Evolutionary conservation across 495 filamentous ascomycete species (phyloP), one percentile per base, ranked within the genome.

Genomic region (Peziza echinospora): DNA sequence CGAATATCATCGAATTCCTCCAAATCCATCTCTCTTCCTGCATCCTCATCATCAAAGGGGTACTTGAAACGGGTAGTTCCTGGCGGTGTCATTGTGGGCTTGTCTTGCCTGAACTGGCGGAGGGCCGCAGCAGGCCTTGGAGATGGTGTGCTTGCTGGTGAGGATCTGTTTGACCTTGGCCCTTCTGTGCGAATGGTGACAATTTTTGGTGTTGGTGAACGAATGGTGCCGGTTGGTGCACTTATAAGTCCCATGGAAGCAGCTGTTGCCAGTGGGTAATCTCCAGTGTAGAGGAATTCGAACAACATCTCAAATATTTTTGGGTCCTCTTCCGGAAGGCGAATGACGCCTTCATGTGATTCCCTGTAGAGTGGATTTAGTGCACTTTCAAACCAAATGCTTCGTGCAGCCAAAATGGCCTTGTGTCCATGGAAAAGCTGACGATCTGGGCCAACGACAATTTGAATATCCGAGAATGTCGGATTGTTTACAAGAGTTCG

Each of bases 1-100:
- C 58, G 59, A 39, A 55, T 56, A n/a, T 59, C 56, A 43, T 59
- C 56, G 8, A 55, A 43, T 25, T 59, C 56, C 23, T 59, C 56
- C 34, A 37, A 13, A 37, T 37, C 30, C 19, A 11, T 37, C 13
- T 37, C 30, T 59, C 56, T 47, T 58, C 56, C n/a, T 58, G 54
- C 45, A 50, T 56, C 54, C 24, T 50, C 37, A 25, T 49, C 48
- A 8, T 59, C 56, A 42, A 49, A 59, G 42, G 51, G 49, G 44
- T 55, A 49, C 34, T 50, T 17, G 6, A 37, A 37, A n/a, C n/a
- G n/a, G 30, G 13, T 17, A 37, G 13, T 37, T 37, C 13, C 13
- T 11, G 30, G 30, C 3, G 13, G 30, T 11, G 4, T 11, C 30
- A 37, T 37, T 11, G 13, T 17, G 3, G 30, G 30, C 0, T 11